phyloP scores from a whole-genome alignment of 345 rosid genomes.

The Firmiana major region DNA sequence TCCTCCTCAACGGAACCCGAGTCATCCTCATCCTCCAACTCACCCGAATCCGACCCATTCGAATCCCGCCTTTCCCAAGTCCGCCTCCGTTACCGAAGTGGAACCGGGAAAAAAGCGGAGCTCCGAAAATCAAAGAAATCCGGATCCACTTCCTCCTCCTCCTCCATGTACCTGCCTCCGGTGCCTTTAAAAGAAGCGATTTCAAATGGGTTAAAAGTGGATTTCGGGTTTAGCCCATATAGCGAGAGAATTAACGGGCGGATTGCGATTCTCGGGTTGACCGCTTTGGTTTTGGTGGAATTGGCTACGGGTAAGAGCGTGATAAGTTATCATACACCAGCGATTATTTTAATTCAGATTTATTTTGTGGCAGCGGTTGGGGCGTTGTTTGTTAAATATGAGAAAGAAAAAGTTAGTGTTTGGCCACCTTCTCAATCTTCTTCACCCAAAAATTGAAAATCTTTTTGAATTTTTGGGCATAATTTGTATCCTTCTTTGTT shows the following conservation, averaged over 20 bases:
- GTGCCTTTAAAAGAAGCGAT: conserved; percentile 63
- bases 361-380: conserved; percentile 67
- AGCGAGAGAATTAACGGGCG: conserved; percentile 72
- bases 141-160: conserved; percentile 2
- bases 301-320: conserved; percentile 86
- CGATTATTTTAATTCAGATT: conserved; percentile 60
- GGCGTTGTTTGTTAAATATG: conserved; percentile 59
- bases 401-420: conserved; percentile 72
- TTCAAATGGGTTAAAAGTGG: conserved; percentile 69
- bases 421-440: conserved; percentile 68
- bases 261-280: conserved; percentile 58
- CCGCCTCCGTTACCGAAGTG: conserved; percentile 63
- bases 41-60: conserved; percentile 41
- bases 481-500: no score
- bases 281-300: conserved; percentile 80
- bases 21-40: conserved; percentile 31
- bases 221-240: conserved; percentile 69
- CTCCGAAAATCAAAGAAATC: conserved; percentile 55
- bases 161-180: conserved; percentile 66
- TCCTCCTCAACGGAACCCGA: conserved; percentile 43
- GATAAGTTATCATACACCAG: conserved; percentile 68
- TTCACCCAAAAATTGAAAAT: conserved; percentile 17
- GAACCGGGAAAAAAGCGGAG: conserved; percentile 85
- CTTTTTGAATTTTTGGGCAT: neutral
- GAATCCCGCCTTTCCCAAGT: conserved; percentile 66